Percentiles rank a stretch among this genome's conserved stretches.
These are phyloP conservation scores for Mentha longifolia DNA, from an alignment of 257 asterid genomes.

Conservation along the genomic window DNA sequence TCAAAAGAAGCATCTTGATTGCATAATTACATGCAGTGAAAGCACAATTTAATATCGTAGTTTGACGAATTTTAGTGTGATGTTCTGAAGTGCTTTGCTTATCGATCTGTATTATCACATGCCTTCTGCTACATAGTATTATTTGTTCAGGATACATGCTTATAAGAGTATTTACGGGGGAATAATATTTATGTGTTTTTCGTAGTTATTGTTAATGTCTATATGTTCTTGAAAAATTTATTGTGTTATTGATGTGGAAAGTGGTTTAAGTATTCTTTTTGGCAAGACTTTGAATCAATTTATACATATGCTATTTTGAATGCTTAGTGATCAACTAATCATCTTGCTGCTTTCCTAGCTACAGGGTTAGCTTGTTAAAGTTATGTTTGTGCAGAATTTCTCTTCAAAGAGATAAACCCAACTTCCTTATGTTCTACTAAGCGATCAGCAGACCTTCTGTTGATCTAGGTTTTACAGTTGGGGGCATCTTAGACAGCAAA, in stretches of 20 bases:
- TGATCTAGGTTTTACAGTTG: background rate
- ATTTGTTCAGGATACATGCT: slow-evolving; percentile 20
- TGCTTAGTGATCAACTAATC: background rate
- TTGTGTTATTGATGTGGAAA: slow-evolving; percentile 19
- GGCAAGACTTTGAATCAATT: background rate
- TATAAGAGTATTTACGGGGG: slow-evolving; percentile 5
- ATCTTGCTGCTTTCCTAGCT: slow-evolving; percentile 11
- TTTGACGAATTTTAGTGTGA: slow-evolving; percentile 1
- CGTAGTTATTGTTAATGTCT: background rate
- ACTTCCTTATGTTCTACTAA: background rate
- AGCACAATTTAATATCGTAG: background rate
- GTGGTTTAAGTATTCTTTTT: background rate
- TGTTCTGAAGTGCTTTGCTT: slow-evolving; percentile 14
- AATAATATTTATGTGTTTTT: slow-evolving; percentile 7
- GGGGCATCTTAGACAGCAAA: background rate
- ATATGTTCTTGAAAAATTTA: background rate
- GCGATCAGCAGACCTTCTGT: slow-evolving; percentile 7
- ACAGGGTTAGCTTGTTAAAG: slow-evolving; percentile 3
- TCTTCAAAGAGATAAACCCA: background rate
- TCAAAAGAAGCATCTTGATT: slow-evolving; percentile 18
- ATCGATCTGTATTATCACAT: background rate
- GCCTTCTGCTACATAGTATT: slow-evolving; percentile 18
- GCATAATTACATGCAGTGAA: slow-evolving; percentile 3
- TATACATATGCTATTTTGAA: slow-evolving; percentile 10
- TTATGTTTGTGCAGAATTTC: background rate